Base-by-base conservation (phyloP, 208 protist genomes). In the Crithidia brevicula region DNA sequence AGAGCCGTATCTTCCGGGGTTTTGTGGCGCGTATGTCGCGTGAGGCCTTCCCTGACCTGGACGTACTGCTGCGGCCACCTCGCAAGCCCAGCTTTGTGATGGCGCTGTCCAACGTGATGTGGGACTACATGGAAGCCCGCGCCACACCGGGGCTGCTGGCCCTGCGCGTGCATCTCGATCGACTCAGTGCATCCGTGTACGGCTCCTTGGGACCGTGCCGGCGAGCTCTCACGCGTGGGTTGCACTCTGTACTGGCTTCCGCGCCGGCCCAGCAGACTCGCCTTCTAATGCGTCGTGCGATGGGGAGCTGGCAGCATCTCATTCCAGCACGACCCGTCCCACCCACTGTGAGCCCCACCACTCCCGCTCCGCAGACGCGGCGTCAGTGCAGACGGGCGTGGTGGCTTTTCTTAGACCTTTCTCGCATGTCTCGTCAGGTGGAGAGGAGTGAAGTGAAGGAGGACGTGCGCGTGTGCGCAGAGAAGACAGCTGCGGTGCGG, bases 11-110 rank as follows among this genome's bases (percentile, higher is more conserved):
- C 22, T 76, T 85, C 22, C 50, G 45, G 9, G 58, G 50, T 27
- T 85, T 74, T 59, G 74, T 81, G 20, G 23, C 20, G 9, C 69
- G 57, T 42, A 81, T 85, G 72, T 66, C 79, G 45, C 23, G 20
- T 1, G 42, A 47, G 16, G 64, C 72, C 22, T 86, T 86, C 47
- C 78, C 75, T 18, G 84, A 89, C 47, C 54, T 83, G n/a, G 68
- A 82, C 9, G 47, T 60, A 27, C 67, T 85, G 74, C 53, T 86
- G 18, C 58, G 43, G 0, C 54, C 36, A n/a, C 58, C 64, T n/a
- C 70, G 46, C 18, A 47, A 38, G 56, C 51, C 47, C 31, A 56
- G 56, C 58, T 74, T 40, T 27, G 40, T 42, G 1, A 27, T 54
- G 46, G 20, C 50, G 33, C 46, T 67, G 16, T 57, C 49, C 6